Evolutionary conservation across 768 basidiomycete genomes (phyloP).

Genomic region (Tylopilus rubrobrunneus): DNA sequence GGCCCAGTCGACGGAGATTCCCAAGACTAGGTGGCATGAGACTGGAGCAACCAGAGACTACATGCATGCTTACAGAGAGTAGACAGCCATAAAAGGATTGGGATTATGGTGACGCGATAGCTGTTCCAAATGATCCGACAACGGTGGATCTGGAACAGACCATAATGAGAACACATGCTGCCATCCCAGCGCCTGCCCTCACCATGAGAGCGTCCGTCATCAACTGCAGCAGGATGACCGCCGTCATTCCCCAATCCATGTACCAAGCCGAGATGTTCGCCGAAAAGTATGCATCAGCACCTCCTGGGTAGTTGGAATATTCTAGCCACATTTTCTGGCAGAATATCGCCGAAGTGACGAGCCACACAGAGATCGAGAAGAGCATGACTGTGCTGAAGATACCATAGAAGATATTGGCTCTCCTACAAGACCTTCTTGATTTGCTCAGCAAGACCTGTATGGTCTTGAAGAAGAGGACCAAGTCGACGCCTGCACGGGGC

Average conservation of each 20-base stretch:
- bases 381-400: conserved; percentile 25
- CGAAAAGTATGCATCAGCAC: conserved; percentile 30
- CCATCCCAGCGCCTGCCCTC: background rate
- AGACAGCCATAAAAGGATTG: conserved; percentile 20
- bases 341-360: conserved; percentile 19
- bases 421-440: background rate
- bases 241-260: conserved; percentile 22
- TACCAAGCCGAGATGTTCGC: conserved; percentile 27
- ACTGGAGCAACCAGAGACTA: background rate
- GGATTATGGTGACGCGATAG: conserved; percentile 7
- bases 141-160: conserved; percentile 34
- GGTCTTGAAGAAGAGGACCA: conserved; percentile 23
- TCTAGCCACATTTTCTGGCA: conserved; percentile 37
- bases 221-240: conserved; percentile 30
- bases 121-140: conserved; percentile 35
- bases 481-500: conserved; percentile 16
- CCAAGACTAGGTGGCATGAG: conserved; percentile 11
- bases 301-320: conserved; percentile 31
- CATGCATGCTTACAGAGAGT: conserved; percentile 16
- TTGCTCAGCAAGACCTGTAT: conserved; percentile 9
- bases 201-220: conserved; percentile 33
- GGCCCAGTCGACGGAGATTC: conserved; percentile 6
- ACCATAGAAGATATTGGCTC: conserved; percentile 17
- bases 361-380: conserved; percentile 30
- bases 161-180: background rate